phyloP scores from a whole-genome alignment of 2,329 filamentous ascomycete genomes.

The Oidium heveae region DNA sequence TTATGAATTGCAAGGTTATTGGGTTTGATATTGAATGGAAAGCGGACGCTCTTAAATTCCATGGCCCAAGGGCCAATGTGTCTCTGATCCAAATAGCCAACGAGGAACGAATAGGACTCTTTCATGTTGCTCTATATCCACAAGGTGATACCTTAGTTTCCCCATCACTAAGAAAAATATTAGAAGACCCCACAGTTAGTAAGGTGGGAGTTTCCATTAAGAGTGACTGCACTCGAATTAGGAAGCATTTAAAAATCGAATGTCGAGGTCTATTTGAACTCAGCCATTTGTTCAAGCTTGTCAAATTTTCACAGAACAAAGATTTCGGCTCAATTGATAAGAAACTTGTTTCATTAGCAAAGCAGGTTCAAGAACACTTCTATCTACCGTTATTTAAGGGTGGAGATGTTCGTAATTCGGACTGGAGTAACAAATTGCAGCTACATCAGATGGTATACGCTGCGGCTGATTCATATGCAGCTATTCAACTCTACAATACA shows the following conservation, averaged over 20 bases:
- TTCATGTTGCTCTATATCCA: slow-evolving; percentile 48
- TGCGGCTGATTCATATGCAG: slow-evolving; percentile 64
- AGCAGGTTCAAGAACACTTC: slow-evolving; percentile 45
- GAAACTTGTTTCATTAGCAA: slow-evolving; percentile 36
- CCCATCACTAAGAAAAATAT: slow-evolving; percentile 41
- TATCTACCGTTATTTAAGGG: slow-evolving; percentile 55
- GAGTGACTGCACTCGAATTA: slow-evolving; percentile 43
- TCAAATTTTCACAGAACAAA: slow-evolving; percentile 33
- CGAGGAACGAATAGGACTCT: slow-evolving; percentile 50
- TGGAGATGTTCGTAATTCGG: slow-evolving; percentile 36
- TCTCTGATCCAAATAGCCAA: slow-evolving; percentile 67
- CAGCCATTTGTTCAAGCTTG: slow-evolving; percentile 55
- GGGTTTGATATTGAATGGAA: slow-evolving; percentile 85
- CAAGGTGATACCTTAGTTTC: slow-evolving; percentile 29
- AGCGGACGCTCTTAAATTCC: slow-evolving; percentile 19
- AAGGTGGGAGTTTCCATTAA: slow-evolving; percentile 60
- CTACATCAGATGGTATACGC: slow-evolving; percentile 46
- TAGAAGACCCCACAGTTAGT: slow-evolving; percentile 42
- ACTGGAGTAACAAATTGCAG: slow-evolving; percentile 43
- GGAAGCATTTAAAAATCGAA: slow-evolving; percentile 37
- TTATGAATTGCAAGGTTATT: slow-evolving; percentile 42
- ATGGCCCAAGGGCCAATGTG: slow-evolving; percentile 39
- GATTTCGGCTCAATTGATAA: slow-evolving; percentile 36
- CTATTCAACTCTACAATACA: slow-evolving; percentile 43
- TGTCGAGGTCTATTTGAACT: slow-evolving; percentile 51